Evolutionary conservation across 345 rosid species (phyloP).

Genomic region (Arabidopsis arenosa): DNA sequence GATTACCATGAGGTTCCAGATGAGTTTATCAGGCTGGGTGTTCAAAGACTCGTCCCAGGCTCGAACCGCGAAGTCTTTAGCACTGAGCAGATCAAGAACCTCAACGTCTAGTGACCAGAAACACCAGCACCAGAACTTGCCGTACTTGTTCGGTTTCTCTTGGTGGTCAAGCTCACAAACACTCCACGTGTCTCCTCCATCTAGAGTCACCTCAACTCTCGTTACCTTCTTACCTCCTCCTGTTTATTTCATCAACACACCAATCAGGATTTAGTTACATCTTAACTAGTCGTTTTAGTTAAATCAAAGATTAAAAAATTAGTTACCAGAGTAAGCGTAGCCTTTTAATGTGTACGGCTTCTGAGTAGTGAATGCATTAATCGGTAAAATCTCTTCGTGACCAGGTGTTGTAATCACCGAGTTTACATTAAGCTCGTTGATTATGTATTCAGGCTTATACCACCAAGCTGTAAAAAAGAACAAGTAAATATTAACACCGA

Average conservation of each 20-base stretch:
- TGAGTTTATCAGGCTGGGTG: slow-evolving; percentile 96
- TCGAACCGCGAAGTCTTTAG: slow-evolving; percentile 87
- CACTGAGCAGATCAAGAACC: slow-evolving; percentile 73
- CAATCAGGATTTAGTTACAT: neutral
- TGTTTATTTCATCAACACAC: slow-evolving; percentile 27
- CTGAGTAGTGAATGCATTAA: slow-evolving; percentile 85
- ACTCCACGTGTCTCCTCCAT: slow-evolving; percentile 94
- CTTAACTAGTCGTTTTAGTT: neutral
- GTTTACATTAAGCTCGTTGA: slow-evolving; percentile 89
- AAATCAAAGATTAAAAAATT: neutral
- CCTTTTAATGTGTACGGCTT: slow-evolving; percentile 78
- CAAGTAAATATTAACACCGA: neutral
- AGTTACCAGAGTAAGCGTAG: slow-evolving; percentile 84
- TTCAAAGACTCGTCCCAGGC: slow-evolving; percentile 94
- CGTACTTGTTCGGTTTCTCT: slow-evolving; percentile 76
- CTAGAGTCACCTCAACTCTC: slow-evolving; percentile 90
- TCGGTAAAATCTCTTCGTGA: slow-evolving; percentile 81
- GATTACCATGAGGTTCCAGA: slow-evolving; percentile 90
- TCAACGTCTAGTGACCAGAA: slow-evolving; percentile 92
- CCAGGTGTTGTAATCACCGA: slow-evolving; percentile 90
- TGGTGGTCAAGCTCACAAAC: slow-evolving; percentile 74
- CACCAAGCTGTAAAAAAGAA: slow-evolving; percentile 72
- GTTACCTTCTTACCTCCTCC: slow-evolving; percentile 97
- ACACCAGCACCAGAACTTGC: slow-evolving; percentile 96
- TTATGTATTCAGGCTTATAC: slow-evolving; percentile 83